Percentiles rank a stretch among this genome's conserved stretches.
Evolutionary conservation across 1,139 yeast species (phyloP).

Genomic region (Debaryomyces subglobosus): DNA sequence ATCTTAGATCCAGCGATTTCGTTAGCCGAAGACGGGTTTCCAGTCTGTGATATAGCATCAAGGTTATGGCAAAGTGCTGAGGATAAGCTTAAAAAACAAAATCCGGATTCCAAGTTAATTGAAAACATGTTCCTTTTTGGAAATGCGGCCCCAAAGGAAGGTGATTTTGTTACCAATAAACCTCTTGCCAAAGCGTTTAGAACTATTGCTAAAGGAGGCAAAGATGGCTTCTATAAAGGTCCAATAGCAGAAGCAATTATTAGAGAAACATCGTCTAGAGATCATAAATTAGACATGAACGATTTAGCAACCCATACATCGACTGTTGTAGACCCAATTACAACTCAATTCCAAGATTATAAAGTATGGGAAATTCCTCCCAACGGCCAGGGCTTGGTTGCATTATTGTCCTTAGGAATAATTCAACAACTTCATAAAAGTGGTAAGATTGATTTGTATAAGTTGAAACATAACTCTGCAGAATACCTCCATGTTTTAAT

Average conservation of each 20-base stretch:
- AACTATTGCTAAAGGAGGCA: slow-evolving; percentile 58
- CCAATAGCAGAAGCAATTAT: slow-evolving; percentile 67
- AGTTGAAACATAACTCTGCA: slow-evolving; percentile 64
- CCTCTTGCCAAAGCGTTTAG: slow-evolving; percentile 58
- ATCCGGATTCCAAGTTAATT: slow-evolving; percentile 26
- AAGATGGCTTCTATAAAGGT: slow-evolving; percentile 70
- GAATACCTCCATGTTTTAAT: slow-evolving; percentile 71
- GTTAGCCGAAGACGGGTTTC: slow-evolving; percentile 69
- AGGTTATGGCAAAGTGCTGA: slow-evolving; percentile 51
- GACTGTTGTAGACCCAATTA: slow-evolving; percentile 64
- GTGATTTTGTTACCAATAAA: slow-evolving; percentile 59
- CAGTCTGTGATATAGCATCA: slow-evolving; percentile 63
- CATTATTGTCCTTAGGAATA: slow-evolving; percentile 67
- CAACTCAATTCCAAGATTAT: slow-evolving; percentile 46
- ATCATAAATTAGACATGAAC: slow-evolving; percentile 57
- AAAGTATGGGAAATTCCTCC: slow-evolving; percentile 80
- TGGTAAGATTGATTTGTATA: slow-evolving; percentile 47
- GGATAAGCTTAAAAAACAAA: slow-evolving; percentile 40
- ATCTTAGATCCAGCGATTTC: slow-evolving; percentile 71
- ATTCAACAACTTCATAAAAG: slow-evolving; percentile 56
- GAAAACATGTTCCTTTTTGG: slow-evolving; percentile 40
- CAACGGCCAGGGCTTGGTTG: slow-evolving; percentile 79
- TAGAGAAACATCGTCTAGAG: slow-evolving; percentile 50
- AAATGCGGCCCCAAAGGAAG: slow-evolving; percentile 52
- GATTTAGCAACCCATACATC: slow-evolving; percentile 63